Percentiles rank a stretch among this genome's conserved stretches.
These are phyloP conservation scores for Dactylellina leptospora DNA, from an alignment of 2,329 filamentous ascomycete species.

Conservation along the genomic window DNA sequence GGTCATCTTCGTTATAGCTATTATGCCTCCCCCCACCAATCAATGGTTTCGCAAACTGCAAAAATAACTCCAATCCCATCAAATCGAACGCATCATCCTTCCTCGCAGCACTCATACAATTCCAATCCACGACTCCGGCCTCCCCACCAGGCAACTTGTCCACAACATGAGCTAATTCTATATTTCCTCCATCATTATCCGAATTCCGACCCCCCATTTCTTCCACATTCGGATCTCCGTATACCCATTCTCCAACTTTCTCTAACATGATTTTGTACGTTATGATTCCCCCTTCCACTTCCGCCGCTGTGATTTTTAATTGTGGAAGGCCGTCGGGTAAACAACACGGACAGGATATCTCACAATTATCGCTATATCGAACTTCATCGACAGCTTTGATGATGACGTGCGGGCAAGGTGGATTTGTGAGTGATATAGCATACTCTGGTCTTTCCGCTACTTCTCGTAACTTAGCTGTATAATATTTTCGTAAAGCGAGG, in stretches of 20 bases:
- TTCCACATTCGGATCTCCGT: slow-evolving; percentile 22
- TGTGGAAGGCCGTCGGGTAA: slow-evolving; percentile 24
- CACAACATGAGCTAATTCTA: slow-evolving; percentile 9
- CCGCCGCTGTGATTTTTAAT: slow-evolving; percentile 7
- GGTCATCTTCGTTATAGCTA: slow-evolving; percentile 1
- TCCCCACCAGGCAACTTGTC: slow-evolving; percentile 26
- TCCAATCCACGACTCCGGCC: slow-evolving; percentile 24
- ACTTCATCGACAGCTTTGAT: slow-evolving; percentile 14
- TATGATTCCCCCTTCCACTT: slow-evolving; percentile 30
- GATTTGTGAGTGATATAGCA: slow-evolving; percentile 21
- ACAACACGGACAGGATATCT: slow-evolving; percentile 39
- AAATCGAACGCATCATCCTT: background rate
- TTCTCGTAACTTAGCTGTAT: slow-evolving; percentile 10
- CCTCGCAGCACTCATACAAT: slow-evolving; percentile 23
- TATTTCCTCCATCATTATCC: background rate
- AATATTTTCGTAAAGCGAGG: slow-evolving; percentile 27
- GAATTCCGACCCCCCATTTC: background rate
- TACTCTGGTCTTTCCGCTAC: slow-evolving; percentile 20
- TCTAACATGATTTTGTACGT: slow-evolving; percentile 10
- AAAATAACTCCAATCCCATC: slow-evolving; percentile 28
- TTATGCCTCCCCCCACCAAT: slow-evolving; percentile 25
- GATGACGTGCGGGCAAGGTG: slow-evolving; percentile 27
- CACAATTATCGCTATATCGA: background rate
- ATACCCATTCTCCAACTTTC: slow-evolving; percentile 14
- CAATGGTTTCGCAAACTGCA: slow-evolving; percentile 44